Percentiles rank a stretch among this genome's conserved stretches.
These are phyloP conservation scores for Colletotrichum ledebouriae DNA, from an alignment of 2,329 filamentous ascomycete species.

Conservation along the genomic window DNA sequence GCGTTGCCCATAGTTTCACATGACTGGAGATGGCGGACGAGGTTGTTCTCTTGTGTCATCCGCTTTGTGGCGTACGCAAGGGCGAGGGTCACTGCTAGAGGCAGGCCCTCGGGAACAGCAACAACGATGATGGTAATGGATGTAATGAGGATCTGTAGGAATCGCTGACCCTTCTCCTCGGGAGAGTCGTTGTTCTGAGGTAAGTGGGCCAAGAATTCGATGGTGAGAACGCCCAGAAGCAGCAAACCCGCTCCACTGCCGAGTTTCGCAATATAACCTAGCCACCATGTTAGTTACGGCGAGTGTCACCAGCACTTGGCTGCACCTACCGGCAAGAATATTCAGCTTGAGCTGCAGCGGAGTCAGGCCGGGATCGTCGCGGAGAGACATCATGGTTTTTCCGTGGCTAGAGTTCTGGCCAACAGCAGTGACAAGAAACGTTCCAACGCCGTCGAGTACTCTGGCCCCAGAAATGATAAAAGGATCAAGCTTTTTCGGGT, in stretches of 20 bases:
- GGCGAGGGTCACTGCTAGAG: slow-evolving; percentile 71
- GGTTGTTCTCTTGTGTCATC: slow-evolving; percentile 74
- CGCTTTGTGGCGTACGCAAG: slow-evolving; percentile 73
- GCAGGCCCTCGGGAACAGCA: slow-evolving; percentile 71
- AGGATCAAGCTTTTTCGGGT: slow-evolving; percentile 73
- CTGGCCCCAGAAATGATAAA: slow-evolving; percentile 88
- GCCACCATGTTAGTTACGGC: background rate
- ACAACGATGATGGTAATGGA: slow-evolving; percentile 70
- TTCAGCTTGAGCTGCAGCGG: slow-evolving; percentile 45
- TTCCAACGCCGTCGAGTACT: slow-evolving; percentile 62
- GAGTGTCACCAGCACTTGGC: no score
- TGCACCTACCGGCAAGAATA: slow-evolving; percentile 42
- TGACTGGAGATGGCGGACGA: slow-evolving; percentile 70
- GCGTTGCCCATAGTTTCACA: slow-evolving; percentile 76
- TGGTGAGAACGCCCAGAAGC: slow-evolving; percentile 42
- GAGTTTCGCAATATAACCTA: slow-evolving; percentile 46
- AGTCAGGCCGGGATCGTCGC: slow-evolving; percentile 44
- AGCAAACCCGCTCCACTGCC: slow-evolving; percentile 44
- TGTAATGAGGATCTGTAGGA: slow-evolving; percentile 57
- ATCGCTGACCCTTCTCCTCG: slow-evolving; percentile 65
- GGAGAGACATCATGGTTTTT: slow-evolving; percentile 45
- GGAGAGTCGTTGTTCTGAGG: slow-evolving; percentile 49
- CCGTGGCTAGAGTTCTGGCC: slow-evolving; percentile 44
- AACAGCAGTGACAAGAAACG: slow-evolving; percentile 44
- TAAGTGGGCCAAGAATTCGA: slow-evolving; percentile 52